Evolutionary conservation across 2,329 filamentous ascomycete genomes (phyloP), one percentile per base, ranked within the genome.

Genomic region (Aspergillus sojae): DNA sequence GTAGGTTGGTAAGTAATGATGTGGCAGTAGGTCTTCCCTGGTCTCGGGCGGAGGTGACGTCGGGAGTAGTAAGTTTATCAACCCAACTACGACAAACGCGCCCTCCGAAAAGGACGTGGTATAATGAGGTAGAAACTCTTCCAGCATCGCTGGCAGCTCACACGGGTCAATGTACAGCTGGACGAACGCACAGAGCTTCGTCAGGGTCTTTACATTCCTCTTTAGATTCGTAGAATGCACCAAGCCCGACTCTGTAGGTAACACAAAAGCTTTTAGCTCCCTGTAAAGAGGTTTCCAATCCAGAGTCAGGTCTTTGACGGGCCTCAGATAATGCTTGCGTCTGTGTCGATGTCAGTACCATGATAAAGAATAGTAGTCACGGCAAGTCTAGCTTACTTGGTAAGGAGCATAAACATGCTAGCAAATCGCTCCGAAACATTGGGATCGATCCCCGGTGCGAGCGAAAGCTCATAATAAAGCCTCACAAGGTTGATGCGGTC

Each of bases 231-330:
- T 84, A 45, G 85, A 84, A 72, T 88, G 86, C 56, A 88, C 85
- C 65, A 87, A 79, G 50, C 86, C 87, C 11, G 89, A 90, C 76
- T 99, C 95, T 54, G 88, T 88, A 1, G 95, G 94, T 19, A 99
- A 82, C 16, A 97, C 92, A 75, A 97, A 90, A 50, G 90, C 86
- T 82, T 97, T 98, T 71, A 98, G 83, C 77, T 98, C 94, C 72
- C 93, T 91, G 87, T 92, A 99, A 34, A 99, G 82, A 9, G 94
- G 94, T 70, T 88, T 88, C 95, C 95, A 99, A 77, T 99, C 94
- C 64, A 99, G 86, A 14, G 86, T 85, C n/a, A 99, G 84, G 74
- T 99, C 96, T 68, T 93, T 92, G 62, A 91, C 89, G 1, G 94
- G 93, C 69, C 92, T 93, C 39, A 99, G 86, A 78, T 98, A 98